Percentiles rank a stretch among this genome's conserved stretches.
Conservation (phyloP, 2,329 filamentous ascomycete species). For the Epichloe uncinata region DNA sequence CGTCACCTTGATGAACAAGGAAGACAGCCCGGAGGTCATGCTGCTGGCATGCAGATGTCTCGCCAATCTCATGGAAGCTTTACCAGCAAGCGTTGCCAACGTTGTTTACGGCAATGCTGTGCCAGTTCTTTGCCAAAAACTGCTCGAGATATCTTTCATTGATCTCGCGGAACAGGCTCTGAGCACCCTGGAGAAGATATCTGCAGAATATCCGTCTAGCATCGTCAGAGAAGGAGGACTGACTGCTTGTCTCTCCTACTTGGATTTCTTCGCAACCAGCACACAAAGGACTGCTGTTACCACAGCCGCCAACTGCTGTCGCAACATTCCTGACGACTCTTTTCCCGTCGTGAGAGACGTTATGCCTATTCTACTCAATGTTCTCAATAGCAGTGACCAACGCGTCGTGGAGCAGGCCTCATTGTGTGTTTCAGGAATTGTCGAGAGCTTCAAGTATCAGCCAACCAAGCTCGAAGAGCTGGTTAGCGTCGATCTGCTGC, state of each 20-base stretch:
- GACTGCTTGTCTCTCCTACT: conserved; percentile 86
- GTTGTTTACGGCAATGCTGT: conserved; percentile 97
- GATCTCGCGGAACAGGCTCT: conserved; percentile 94
- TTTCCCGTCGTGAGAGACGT: conserved; percentile 87
- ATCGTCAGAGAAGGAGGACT: conserved; percentile 94
- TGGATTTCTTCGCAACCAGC: conserved; percentile 98
- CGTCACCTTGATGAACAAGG: conserved; percentile 82
- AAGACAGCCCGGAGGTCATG: conserved; percentile 96
- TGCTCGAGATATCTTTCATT: conserved; percentile 93
- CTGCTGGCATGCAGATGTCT: conserved; percentile 88
- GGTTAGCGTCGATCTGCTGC: conserved; percentile 75
- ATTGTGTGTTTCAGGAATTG: conserved; percentile 85
- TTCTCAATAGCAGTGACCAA: conserved; percentile 84
- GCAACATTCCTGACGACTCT: conserved; percentile 88
- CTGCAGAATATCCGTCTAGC: conserved; percentile 82
- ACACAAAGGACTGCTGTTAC: conserved; percentile 95
- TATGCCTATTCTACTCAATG: conserved; percentile 88
- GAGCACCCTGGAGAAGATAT: conserved; percentile 95
- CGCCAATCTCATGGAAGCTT: conserved; percentile 93
- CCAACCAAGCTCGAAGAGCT: conserved; percentile 82
- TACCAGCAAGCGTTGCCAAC: conserved; percentile 84
- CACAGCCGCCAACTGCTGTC: conserved; percentile 94
- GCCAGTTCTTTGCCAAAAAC: conserved; percentile 83
- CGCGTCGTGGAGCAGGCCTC: conserved; percentile 95
- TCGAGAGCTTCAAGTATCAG: conserved; percentile 91